These are phyloP conservation scores for Suhomyces bribrorum DNA, from an alignment of 1,139 yeast genomes.

Conservation along the genomic window DNA sequence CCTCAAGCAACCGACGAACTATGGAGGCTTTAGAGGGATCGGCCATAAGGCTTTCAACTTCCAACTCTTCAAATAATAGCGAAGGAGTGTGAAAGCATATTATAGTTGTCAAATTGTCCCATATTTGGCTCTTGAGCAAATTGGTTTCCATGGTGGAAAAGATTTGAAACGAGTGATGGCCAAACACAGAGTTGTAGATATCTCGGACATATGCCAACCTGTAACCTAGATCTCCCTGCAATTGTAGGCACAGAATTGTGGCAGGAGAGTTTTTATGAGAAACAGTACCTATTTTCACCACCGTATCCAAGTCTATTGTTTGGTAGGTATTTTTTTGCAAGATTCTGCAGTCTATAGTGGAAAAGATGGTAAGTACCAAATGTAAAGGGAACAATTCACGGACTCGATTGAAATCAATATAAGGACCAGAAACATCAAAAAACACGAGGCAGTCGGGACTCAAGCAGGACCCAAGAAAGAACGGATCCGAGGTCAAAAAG, in stretches of 20 bases:
- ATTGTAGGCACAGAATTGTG: not conserved
- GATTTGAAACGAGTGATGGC: not conserved
- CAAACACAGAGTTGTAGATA: not conserved
- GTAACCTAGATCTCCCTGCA: not conserved
- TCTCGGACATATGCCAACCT: not conserved
- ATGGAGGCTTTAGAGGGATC: conserved; percentile 14
- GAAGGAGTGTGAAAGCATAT: conserved; percentile 23
- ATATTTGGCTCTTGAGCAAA: conserved; percentile 1
- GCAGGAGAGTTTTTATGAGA: not conserved
- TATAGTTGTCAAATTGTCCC: conserved; percentile 11
- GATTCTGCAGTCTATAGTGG: conserved; percentile 10
- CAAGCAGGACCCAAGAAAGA: conserved; percentile 3
- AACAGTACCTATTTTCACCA: conserved; percentile 2
- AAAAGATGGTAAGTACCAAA: conserved; percentile 4
- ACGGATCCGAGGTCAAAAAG: conserved; percentile 4
- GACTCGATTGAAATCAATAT: conserved; percentile 1
- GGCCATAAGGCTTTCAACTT: conserved; percentile 17
- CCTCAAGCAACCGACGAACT: conserved; percentile 24
- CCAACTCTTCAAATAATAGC: conserved; percentile 25
- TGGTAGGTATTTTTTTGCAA: conserved; percentile 9
- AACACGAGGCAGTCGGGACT: conserved; percentile 6
- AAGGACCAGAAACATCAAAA: conserved; percentile 8
- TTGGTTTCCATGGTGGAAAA: not conserved
- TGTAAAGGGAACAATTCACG: conserved; percentile 3
- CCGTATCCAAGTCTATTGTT: conserved; percentile 1